Conservation (phyloP, 768 basidiomycete species). For the Flagelloscypha sp. region DNA sequence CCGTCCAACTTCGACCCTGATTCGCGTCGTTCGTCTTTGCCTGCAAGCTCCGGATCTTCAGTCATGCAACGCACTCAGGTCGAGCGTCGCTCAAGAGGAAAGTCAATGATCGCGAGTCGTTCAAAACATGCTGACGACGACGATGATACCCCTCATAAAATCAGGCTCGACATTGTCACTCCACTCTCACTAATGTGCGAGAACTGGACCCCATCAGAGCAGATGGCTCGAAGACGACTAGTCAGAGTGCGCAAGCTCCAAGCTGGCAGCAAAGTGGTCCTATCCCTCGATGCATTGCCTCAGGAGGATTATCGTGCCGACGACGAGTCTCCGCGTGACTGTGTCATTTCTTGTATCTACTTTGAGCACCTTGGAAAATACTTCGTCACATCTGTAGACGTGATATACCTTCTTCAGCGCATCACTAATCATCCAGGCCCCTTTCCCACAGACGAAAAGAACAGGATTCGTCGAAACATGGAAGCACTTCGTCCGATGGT, state of each 20-base stretch:
- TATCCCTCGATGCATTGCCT: conserved; percentile 68
- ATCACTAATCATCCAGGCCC: conserved; percentile 61
- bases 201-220: conserved; percentile 60
- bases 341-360: conserved; percentile 95
- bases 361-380: conserved; percentile 67
- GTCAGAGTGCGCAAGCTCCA: conserved; percentile 79
- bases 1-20: too few relatives aligned
- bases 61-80: too few relatives aligned
- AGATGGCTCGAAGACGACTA: conserved; percentile 64
- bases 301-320: conserved; percentile 67
- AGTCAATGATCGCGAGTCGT: too few relatives aligned
- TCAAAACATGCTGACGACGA: too few relatives aligned
- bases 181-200: conserved; percentile 47
- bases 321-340: too few relatives aligned
- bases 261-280: conserved; percentile 66
- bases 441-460: conserved; percentile 94
- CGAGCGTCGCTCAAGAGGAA: too few relatives aligned
- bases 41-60: too few relatives aligned
- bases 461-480: conserved; percentile 87
- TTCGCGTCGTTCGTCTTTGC: too few relatives aligned
- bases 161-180: conserved; percentile 52
- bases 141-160: conserved; percentile 41
- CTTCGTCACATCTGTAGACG: conserved; percentile 92
- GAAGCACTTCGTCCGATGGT: conserved; percentile 90
- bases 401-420: conserved; percentile 85